phyloP scores from a whole-genome alignment of 768 basidiomycete genomes.

The Suillus lakei region DNA sequence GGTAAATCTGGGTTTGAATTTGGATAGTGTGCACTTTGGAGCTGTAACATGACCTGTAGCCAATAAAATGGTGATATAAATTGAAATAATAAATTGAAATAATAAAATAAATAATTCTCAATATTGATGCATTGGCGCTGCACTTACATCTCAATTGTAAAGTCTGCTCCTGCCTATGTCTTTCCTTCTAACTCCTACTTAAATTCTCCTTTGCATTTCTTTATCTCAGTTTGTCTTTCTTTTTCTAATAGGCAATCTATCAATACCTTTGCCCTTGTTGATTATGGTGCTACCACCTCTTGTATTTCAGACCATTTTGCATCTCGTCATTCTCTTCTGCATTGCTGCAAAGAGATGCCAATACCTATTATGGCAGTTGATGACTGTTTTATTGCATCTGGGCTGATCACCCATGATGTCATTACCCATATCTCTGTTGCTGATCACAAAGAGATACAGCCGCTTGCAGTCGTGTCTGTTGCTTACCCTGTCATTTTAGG shows the following conservation, averaged over 20 bases:
- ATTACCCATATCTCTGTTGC: constrained; percentile 30
- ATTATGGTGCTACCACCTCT: constrained; percentile 41
- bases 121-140: too few relatives aligned
- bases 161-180: background rate
- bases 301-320: constrained; percentile 42
- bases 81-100: too few relatives aligned
- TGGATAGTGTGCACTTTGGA: too few relatives aligned
- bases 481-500: constrained; percentile 33
- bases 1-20: too few relatives aligned
- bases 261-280: constrained; percentile 40
- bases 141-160: background rate
- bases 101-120: too few relatives aligned
- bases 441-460: constrained; percentile 32
- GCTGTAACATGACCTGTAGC: too few relatives aligned
- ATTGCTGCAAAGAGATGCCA: constrained; percentile 31
- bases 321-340: constrained; percentile 35
- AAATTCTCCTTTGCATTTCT: background rate
- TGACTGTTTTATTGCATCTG: constrained; percentile 43
- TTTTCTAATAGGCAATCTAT: constrained; percentile 13
- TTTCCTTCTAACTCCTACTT: background rate
- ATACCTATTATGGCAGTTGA: constrained; percentile 43
- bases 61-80: too few relatives aligned
- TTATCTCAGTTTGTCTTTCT: background rate
- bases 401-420: constrained; percentile 44
- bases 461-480: constrained; percentile 38